Evolutionary conservation across 2,329 filamentous ascomycete species (phyloP), one percentile per base, ranked within the genome.

Genomic region (Aureobasidium zeae): DNA sequence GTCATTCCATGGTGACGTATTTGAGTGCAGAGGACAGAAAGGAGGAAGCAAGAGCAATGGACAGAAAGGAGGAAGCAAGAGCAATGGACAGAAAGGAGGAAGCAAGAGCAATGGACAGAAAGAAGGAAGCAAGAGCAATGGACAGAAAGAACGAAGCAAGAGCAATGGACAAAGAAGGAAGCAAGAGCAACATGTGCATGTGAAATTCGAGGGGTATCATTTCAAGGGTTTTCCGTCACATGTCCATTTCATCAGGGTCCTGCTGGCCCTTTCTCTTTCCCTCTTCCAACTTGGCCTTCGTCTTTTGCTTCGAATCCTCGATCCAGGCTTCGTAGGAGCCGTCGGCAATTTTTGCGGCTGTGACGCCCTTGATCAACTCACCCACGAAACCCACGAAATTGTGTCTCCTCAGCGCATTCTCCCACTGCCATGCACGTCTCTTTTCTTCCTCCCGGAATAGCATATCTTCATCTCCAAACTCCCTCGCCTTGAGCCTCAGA

Each of bases 311-410:
- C 12, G 78, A 78, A 46, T 83, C 78, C 43, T 76, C 74, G 12
- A 91, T 66, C 85, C 86, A 93, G 55, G 69, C 68, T 2, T 81
- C 72, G 61, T 89, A 91, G 10, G 71, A 78, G 10, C 69, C 74
- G 2, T 74, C 68, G 51, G 81, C 73, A 29, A 93, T 60, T 70
- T 93, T 94, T 49, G 68, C 63, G 51, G 66, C 72, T n/a, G 86
- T 83, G 3, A 95, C 89, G 1, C 79, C 83, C 70, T 91, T 93
- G 54, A 94, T 68, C 48, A 95, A 71, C 68, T 95, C 87, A 10
- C 86, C 87, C 3, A 89, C 83, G 57, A 98, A 95, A 0, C 87
- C 89, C 1, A 98, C 85, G 68, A 98, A 98, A 64, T 98, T 98
- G 64, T 94, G 89, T 55, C 84, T 71, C 48, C 91, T 70, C 56